A percentile compares a stretch with the other conserved stretches of the same genome.
These are phyloP conservation scores for Gentiana macrophylla DNA, from an alignment of 257 asterid genomes.

Conservation along the genomic window DNA sequence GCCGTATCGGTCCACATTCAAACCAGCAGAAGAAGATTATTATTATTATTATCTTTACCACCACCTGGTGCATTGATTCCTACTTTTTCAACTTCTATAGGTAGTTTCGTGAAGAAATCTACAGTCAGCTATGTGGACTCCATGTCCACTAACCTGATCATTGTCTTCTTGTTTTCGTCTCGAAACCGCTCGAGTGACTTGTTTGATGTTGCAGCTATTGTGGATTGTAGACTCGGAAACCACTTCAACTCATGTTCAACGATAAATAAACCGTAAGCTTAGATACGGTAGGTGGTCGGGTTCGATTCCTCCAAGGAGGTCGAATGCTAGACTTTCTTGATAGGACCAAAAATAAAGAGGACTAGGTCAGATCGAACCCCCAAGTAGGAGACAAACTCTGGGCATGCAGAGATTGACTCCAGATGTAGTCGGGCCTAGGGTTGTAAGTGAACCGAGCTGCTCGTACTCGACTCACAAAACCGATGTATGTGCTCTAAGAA, in stretches of 20 bases:
- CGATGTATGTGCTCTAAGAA: too few relatives aligned
- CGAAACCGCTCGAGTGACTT: conserved; percentile 76
- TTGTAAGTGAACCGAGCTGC: too few relatives aligned
- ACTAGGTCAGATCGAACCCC: conserved; percentile 18
- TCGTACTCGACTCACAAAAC: too few relatives aligned
- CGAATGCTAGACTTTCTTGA: neutral
- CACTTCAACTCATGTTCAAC: conserved; percentile 60
- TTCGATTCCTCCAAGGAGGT: too few relatives aligned
- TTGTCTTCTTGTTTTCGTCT: conserved; percentile 71
- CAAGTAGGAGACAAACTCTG: conserved; percentile 18
- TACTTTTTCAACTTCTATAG: conserved; percentile 61
- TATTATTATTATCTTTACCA: neutral
- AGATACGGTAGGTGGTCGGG: too few relatives aligned
- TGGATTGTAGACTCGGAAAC: conserved; percentile 69
- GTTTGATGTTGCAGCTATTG: conserved; percentile 68
- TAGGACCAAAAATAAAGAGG: neutral
- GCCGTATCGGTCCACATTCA: conserved; percentile 41
- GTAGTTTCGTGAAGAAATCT: conserved; percentile 84
- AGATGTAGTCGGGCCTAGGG: too few relatives aligned
- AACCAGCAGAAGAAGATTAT: conserved; percentile 25
- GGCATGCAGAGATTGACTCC: too few relatives aligned
- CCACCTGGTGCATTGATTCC: conserved; percentile 40
- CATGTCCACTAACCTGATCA: conserved; percentile 76
- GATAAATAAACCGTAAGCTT: neutral
- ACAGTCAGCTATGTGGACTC: conserved; percentile 79